Evolutionary conservation across 108 stramenopile species (phyloP).

Genomic region (Pseudonitzschia delicatissima): DNA sequence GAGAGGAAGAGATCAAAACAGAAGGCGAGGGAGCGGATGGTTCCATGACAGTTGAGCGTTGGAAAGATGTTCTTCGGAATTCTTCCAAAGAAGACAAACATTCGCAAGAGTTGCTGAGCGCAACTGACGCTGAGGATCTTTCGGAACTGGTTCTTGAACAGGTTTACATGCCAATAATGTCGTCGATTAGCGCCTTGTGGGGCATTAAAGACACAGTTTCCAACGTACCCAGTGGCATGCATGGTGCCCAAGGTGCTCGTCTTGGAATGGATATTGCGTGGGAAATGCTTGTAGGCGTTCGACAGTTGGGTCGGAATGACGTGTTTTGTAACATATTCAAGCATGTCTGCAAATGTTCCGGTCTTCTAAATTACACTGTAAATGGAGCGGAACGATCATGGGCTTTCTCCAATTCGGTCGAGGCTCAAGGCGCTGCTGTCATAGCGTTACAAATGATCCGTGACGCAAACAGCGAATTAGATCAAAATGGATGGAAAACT

Average conservation of each 20-base stretch:
- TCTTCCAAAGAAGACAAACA: constrained; percentile 30
- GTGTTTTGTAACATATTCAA: constrained; percentile 76
- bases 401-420: constrained; percentile 64
- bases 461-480: constrained; percentile 62
- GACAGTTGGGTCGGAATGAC: constrained; percentile 62
- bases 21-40: constrained; percentile 89
- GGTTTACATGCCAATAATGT: constrained; percentile 77
- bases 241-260: constrained; percentile 67
- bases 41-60: constrained; percentile 85
- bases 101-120: constrained; percentile 24
- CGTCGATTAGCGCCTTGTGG: constrained; percentile 82
- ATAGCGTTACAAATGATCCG: constrained; percentile 58
- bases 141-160: constrained; percentile 80
- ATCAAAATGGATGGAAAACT: constrained; percentile 75
- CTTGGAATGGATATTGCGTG: constrained; percentile 81
- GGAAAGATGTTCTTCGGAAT: constrained; percentile 81
- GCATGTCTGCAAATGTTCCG: constrained; percentile 61
- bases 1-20: constrained; percentile 84
- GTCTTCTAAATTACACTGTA: constrained; percentile 53
- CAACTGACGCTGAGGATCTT: constrained; percentile 53
- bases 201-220: constrained; percentile 26
- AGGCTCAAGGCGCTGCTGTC: constrained; percentile 71
- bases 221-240: constrained; percentile 40
- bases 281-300: constrained; percentile 69
- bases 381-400: constrained; percentile 36